A percentile compares a stretch with the other conserved stretches of the same genome.
Evolutionary conservation across 1,139 yeast genomes (phyloP).

Genomic region (Protomyces arabidopsidicola): DNA sequence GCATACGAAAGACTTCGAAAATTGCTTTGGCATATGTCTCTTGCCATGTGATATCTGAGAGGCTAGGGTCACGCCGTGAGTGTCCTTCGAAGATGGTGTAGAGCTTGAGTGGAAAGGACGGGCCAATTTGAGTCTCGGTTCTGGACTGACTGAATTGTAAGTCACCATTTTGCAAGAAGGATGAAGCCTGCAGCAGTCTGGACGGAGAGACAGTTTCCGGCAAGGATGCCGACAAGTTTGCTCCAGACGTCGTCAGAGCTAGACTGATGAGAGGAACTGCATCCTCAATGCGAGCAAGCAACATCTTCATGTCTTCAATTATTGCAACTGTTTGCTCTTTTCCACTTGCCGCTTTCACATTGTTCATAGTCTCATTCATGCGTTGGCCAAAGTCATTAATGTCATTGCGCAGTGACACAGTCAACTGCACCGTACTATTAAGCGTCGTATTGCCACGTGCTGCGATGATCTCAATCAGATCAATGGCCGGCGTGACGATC

Average conservation of each 20-base stretch:
- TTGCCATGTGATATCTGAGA: constrained; percentile 57
- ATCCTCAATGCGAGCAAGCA: constrained; percentile 29
- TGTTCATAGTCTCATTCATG: constrained; percentile 40
- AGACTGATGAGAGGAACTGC: constrained; percentile 65
- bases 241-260: constrained; percentile 67
- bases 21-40: constrained; percentile 57
- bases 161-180: constrained; percentile 48
- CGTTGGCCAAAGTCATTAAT: constrained; percentile 56
- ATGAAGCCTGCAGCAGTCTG: constrained; percentile 60
- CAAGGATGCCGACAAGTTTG: constrained; percentile 52
- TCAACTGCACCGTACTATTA: constrained; percentile 54
- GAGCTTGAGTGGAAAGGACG: constrained; percentile 54
- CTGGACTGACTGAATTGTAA: constrained; percentile 33
- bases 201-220: constrained; percentile 61
- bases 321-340: constrained; percentile 37
- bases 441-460: constrained; percentile 68
- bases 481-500: constrained; percentile 65
- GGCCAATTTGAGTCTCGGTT: constrained; percentile 50
- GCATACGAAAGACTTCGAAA: constrained; percentile 44
- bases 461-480: constrained; percentile 60
- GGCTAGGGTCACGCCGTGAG: constrained; percentile 13
- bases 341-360: constrained; percentile 23
- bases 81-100: constrained; percentile 66
- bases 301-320: constrained; percentile 29
- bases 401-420: constrained; percentile 55